Percentiles rank a stretch among this genome's conserved stretches.
Evolutionary conservation across 2,329 filamentous ascomycete species (phyloP).

Genomic region (Aureobasidium lini): DNA sequence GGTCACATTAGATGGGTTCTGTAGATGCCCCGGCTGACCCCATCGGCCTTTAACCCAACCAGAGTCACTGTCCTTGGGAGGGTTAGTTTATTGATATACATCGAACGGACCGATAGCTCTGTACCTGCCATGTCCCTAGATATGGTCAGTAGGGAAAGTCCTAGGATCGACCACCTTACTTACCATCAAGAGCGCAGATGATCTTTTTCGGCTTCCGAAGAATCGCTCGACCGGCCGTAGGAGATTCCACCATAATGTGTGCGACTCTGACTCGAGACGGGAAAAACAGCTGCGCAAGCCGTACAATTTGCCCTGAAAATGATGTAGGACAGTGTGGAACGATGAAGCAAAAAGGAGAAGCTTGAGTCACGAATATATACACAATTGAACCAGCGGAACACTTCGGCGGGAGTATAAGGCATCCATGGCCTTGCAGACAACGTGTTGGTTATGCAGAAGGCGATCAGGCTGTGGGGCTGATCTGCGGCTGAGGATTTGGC

Average conservation of each 20-base stretch:
- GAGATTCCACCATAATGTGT: not conserved
- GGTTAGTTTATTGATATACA: not conserved
- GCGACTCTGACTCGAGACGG: not conserved
- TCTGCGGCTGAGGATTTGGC: slow-evolving; percentile 8
- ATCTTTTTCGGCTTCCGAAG: slow-evolving; percentile 13
- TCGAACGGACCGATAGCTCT: not conserved
- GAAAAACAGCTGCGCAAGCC: no score
- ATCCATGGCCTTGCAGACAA: slow-evolving; percentile 3
- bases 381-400: not conserved
- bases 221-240: slow-evolving; percentile 1
- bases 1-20: slow-evolving; percentile 30
- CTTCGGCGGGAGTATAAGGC: not conserved
- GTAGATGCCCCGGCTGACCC: slow-evolving; percentile 22
- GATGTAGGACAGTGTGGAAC: not conserved
- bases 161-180: not conserved
- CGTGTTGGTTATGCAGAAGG: slow-evolving; percentile 3
- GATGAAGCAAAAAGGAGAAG: not conserved
- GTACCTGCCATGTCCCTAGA: slow-evolving; percentile 27
- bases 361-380: not conserved
- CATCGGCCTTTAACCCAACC: slow-evolving; percentile 22
- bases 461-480: slow-evolving; percentile 5
- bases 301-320: not conserved
- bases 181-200: slow-evolving; percentile 10
- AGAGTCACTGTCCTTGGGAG: slow-evolving; percentile 24
- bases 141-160: not conserved